A percentile compares a stretch with the other conserved stretches of the same genome.
Evolutionary conservation across 2,329 filamentous ascomycete species (phyloP).

Genomic region (Fusarium subtropicale): DNA sequence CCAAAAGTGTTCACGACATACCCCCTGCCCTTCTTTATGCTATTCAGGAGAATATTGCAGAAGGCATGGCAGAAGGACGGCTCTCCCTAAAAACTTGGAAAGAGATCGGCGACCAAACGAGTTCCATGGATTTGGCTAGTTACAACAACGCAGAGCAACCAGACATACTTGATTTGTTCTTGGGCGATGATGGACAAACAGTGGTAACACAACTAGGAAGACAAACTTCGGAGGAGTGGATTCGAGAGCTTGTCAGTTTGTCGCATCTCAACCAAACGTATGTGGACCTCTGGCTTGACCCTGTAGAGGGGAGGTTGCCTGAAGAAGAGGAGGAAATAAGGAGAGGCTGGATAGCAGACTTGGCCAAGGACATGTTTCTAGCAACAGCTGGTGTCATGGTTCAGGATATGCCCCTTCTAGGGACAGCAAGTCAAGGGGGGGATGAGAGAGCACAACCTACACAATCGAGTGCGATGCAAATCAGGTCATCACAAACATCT

Average conservation of each 20-base stretch:
- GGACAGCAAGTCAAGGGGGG: conserved; percentile 27
- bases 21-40: conserved; percentile 45
- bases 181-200: conserved; percentile 43
- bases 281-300: conserved; percentile 51
- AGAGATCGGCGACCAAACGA: conserved; percentile 40
- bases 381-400: conserved; percentile 53
- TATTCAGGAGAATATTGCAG: conserved; percentile 45
- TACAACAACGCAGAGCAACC: conserved; percentile 44
- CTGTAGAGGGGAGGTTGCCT: conserved; percentile 41
- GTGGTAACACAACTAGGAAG: conserved; percentile 50
- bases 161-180: conserved; percentile 48
- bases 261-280: conserved; percentile 47
- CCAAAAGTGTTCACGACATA: conserved; percentile 40
- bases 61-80: conserved; percentile 42
- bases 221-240: conserved; percentile 40
- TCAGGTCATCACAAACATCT: conserved; percentile 45
- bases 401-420: conserved; percentile 50
- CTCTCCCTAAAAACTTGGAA: conserved; percentile 52
- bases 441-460: conserved; percentile 21
- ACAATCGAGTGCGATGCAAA: conserved; percentile 30
- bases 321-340: conserved; percentile 43
- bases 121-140: background rate
- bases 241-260: conserved; percentile 44
- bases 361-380: conserved; percentile 52
- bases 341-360: conserved; percentile 48